Percentiles rank a stretch among this genome's conserved stretches.
Conservation (phyloP, 371 early-diverging fungal species). For the Dichotomocladium elegans region DNA sequence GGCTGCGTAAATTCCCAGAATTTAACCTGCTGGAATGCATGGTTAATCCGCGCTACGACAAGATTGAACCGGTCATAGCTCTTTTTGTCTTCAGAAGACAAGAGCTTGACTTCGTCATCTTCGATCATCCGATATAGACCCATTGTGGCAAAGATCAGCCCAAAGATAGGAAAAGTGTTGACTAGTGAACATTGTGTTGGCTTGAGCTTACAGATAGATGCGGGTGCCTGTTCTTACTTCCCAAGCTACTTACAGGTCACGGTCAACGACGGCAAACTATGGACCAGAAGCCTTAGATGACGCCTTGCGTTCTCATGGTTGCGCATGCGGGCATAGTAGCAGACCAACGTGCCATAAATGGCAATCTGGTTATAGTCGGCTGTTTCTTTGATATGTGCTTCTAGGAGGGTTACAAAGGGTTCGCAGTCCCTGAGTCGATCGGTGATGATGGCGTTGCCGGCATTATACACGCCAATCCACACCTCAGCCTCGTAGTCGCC, state of each 20-base stretch:
- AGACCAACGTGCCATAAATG: slow-evolving; percentile 27
- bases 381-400: slow-evolving; percentile 20
- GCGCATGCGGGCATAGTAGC: slow-evolving; percentile 24
- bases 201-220: too few species aligned
- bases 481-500: slow-evolving; percentile 34
- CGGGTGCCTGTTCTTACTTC: too few species aligned
- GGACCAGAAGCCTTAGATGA: slow-evolving; percentile 18
- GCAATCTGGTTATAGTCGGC: slow-evolving; percentile 29
- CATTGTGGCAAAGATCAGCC: slow-evolving; percentile 35
- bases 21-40: slow-evolving; percentile 35
- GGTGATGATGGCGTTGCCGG: slow-evolving; percentile 26
- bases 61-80: slow-evolving; percentile 24
- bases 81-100: slow-evolving; percentile 10
- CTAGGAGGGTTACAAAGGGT: slow-evolving; percentile 23
- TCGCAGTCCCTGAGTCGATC: slow-evolving; percentile 23
- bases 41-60: slow-evolving; percentile 24
- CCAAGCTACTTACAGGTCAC: slow-evolving; percentile 21
- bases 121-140: slow-evolving; percentile 31
- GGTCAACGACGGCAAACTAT: slow-evolving; percentile 23
- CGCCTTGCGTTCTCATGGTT: slow-evolving; percentile 19
- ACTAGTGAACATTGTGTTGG: too few species aligned
- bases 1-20: slow-evolving; percentile 43
- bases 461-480: slow-evolving; percentile 32
- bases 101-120: slow-evolving; percentile 17
- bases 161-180: slow-evolving; percentile 32